These are phyloP conservation scores for Diaporthe aspalathi DNA, from an alignment of 2,329 filamentous ascomycete genomes.

Conservation along the genomic window DNA sequence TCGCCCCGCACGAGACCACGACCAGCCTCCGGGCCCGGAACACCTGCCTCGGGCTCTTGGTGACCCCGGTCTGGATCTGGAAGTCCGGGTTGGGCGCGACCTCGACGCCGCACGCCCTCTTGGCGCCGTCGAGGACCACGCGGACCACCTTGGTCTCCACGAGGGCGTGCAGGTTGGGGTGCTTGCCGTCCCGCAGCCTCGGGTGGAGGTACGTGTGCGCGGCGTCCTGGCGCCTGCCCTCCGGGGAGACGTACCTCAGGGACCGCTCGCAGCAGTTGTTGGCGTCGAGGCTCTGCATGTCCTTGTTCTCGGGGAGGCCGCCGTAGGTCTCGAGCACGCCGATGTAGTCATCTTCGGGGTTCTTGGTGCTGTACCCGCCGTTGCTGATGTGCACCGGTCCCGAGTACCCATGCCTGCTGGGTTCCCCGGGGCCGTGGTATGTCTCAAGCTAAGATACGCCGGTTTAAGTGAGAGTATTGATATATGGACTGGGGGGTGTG, in stretches of 20 bases:
- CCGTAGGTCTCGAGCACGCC: conserved; percentile 54
- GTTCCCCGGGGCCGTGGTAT: conserved; percentile 41
- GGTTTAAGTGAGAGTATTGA: not conserved
- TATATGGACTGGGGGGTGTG: not conserved
- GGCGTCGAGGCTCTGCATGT: conserved; percentile 61
- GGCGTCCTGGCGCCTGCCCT: conserved; percentile 52
- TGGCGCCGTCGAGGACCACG: conserved; percentile 64
- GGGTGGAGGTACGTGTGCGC: conserved; percentile 48
- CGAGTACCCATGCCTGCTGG: conserved; percentile 55
- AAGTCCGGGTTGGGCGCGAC: conserved; percentile 60
- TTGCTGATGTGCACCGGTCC: conserved; percentile 62
- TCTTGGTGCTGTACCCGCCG: conserved; percentile 54
- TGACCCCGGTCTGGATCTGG: conserved; percentile 43
- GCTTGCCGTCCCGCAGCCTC: conserved; percentile 44
- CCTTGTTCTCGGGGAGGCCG: conserved; percentile 60
- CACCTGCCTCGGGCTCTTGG: conserved; percentile 44
- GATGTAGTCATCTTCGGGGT: conserved; percentile 56
- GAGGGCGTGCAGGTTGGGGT: conserved; percentile 49
- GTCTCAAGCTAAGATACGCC: conserved; percentile 40
- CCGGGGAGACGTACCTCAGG: conserved; percentile 48
- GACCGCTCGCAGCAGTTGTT: conserved; percentile 48
- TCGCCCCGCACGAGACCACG: conserved; percentile 59
- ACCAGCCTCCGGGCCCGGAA: conserved; percentile 67
- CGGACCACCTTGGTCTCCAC: conserved; percentile 52
- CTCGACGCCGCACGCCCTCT: conserved; percentile 66